Evolutionary conservation across 2,329 filamentous ascomycete species (phyloP).

Genomic region (Verticillium dahliae): DNA sequence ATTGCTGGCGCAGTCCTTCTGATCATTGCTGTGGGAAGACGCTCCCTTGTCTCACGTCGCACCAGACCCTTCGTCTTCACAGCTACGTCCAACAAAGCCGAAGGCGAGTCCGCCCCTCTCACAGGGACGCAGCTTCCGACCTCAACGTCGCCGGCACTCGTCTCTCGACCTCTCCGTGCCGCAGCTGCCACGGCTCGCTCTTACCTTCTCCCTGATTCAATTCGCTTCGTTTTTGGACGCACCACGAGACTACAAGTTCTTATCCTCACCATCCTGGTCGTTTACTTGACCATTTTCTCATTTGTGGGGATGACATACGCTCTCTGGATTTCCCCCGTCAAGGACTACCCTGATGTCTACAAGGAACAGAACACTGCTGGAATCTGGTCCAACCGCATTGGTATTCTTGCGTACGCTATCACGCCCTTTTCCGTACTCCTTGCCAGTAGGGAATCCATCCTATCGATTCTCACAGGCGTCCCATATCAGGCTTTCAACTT

Average conservation of each 20-base stretch:
- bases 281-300: conserved; percentile 60
- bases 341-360: conserved; percentile 42
- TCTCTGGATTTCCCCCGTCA: conserved; percentile 64
- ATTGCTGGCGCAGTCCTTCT: conserved; percentile 37
- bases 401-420: conserved; percentile 65
- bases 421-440: conserved; percentile 65
- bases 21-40: conserved; percentile 30
- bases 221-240: conserved; percentile 55
- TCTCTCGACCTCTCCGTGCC: conserved; percentile 17
- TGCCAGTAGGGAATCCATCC: conserved; percentile 59
- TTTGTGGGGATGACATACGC: conserved; percentile 64
- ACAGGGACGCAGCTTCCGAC: conserved; percentile 6
- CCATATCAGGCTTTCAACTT: conserved; percentile 76
- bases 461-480: conserved; percentile 64
- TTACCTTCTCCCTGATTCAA: conserved; percentile 55
- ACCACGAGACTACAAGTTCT: conserved; percentile 63
- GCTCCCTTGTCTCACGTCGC: conserved; percentile 9
- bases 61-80: conserved; percentile 6
- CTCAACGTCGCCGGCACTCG: conserved; percentile 25
- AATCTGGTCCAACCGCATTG: conserved; percentile 64
- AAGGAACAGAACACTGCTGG: conserved; percentile 62
- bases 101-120: conserved; percentile 6
- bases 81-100: conserved; percentile 10
- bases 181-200: conserved; percentile 16
- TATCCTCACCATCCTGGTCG: conserved; percentile 48